Base-by-base conservation (phyloP, 2,329 filamentous ascomycete species). In the Phyllosticta ampelicida region DNA sequence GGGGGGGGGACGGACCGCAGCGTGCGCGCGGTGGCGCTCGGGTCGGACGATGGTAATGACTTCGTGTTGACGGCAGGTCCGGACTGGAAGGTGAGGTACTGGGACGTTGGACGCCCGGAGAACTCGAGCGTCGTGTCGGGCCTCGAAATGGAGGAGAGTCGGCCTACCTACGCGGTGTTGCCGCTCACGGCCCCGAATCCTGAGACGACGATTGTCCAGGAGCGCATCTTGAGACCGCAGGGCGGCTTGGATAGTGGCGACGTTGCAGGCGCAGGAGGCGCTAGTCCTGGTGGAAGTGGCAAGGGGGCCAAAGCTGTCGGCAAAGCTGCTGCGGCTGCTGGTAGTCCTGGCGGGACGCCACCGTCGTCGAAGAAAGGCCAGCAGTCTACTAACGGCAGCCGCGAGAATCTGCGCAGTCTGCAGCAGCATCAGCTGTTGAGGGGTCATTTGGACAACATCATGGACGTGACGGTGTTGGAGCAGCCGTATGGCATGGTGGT, bases 401-500 rank as follows among this genome's bases (percentile, higher is more conserved):
- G 59, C 18, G 57, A 59, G 48, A 59, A 53, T 18, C 19, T 59
- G 23, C 62, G 91, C 87, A 61, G 76, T 10, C 26, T 87, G 63
- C 88, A 95, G 73, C 91, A 96, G 70, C 89, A 95, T 70, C 84
- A 90, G 72, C 71, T 99, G 64, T 74, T 97, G 59, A 87, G 85
- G 69, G 89, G 86, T 60, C 94, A 99, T 73, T 72, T 96, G 66
- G 94, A 99, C 73, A 85, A 85, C 3, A 85, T 99, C 60, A 81
- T 88, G 67, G 92, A 97, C 73, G 85, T 96, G 64, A 87, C 87
- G n/a, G 75, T 97, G 67, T 72, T 99, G 64, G 90, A 96, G 75
- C 79, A 83, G 63, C 94, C 94, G 21, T 96, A 95, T 71, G 87
- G 87, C 4, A 96, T 97, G 89, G 87, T 91, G 30, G 79, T 97